Conservation (phyloP, 805 yeast species). For the Saccharomycopsis lassenensis region DNA sequence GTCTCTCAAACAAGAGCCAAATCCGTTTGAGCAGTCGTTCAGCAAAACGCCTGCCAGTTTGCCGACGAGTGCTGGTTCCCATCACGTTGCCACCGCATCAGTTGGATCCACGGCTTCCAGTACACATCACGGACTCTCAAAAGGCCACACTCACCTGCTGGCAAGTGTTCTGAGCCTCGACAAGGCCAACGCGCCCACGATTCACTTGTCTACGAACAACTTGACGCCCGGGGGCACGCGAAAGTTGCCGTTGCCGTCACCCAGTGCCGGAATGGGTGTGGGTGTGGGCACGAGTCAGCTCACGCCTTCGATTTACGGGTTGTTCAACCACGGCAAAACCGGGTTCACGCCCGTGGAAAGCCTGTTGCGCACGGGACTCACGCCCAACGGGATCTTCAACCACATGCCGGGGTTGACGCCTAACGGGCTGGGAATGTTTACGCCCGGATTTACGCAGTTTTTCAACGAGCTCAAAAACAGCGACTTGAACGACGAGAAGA, state of each 20-base stretch:
- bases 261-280: background rate
- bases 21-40: conserved; percentile 23
- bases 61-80: no score
- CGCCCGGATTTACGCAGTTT: conserved; percentile 33
- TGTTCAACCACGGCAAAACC: conserved; percentile 2
- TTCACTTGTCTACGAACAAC: conserved; percentile 35
- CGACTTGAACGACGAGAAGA: background rate
- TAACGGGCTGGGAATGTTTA: conserved; percentile 35
- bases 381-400: conserved; percentile 48
- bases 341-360: conserved; percentile 45
- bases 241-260: conserved; percentile 36
- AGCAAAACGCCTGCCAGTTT: conserved; percentile 13
- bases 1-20: conserved; percentile 75
- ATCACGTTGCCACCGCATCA: no score
- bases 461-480: no score
- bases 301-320: background rate
- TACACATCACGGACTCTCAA: no score
- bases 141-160: background rate
- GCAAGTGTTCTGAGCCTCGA: conserved; percentile 5
- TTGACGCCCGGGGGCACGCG: conserved; percentile 50
- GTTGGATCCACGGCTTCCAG: conserved; percentile 9
- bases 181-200: conserved; percentile 21
- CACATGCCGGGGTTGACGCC: conserved; percentile 27
- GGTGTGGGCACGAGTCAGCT: background rate
- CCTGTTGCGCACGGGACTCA: conserved; percentile 55